Conservation (phyloP, 495 filamentous ascomycete species). For the Acidiella bohemica region DNA sequence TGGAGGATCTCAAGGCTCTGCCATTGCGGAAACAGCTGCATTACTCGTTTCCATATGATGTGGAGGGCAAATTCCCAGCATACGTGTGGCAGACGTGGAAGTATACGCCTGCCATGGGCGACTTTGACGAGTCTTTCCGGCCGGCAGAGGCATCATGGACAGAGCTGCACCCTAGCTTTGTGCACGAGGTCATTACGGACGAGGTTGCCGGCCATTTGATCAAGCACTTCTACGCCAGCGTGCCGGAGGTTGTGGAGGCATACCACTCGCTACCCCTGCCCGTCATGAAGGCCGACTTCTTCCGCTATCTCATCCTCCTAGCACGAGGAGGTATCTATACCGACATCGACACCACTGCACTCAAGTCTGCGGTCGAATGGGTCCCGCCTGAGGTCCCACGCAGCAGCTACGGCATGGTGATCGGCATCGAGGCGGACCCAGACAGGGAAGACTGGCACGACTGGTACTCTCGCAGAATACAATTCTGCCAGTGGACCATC, state of each 20-base stretch:
- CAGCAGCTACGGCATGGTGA: slow-evolving; percentile 63
- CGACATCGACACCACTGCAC: slow-evolving; percentile 84
- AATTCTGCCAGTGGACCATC: slow-evolving; percentile 99
- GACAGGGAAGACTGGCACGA: slow-evolving; percentile 83
- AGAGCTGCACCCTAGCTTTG: slow-evolving; percentile 73
- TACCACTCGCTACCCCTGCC: slow-evolving; percentile 73
- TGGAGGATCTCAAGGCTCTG: slow-evolving; percentile 25
- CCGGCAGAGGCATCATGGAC: slow-evolving; percentile 84
- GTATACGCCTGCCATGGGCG: slow-evolving; percentile 63
- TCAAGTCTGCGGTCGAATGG: slow-evolving; percentile 77
- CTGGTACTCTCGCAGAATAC: slow-evolving; percentile 91
- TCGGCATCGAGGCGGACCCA: slow-evolving; percentile 94
- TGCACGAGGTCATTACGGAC: slow-evolving; percentile 95
- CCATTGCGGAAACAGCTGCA: slow-evolving; percentile 71
- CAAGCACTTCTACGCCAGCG: slow-evolving; percentile 68
- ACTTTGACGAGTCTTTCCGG: slow-evolving; percentile 63
- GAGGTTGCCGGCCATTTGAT: slow-evolving; percentile 67
- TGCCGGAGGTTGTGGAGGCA: slow-evolving; percentile 87
- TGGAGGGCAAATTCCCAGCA: slow-evolving; percentile 76
- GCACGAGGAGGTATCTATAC: slow-evolving; percentile 92
- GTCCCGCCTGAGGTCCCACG: slow-evolving; percentile 65
- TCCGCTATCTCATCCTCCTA: slow-evolving; percentile 88
- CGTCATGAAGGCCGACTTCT: slow-evolving; percentile 94
- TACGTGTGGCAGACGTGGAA: slow-evolving; percentile 99
- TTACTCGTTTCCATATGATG: slow-evolving; percentile 88